Evolutionary conservation across 352 stramenopile species (phyloP), one percentile per base, ranked within the genome.

Genomic region (Pythium folliculosum): DNA sequence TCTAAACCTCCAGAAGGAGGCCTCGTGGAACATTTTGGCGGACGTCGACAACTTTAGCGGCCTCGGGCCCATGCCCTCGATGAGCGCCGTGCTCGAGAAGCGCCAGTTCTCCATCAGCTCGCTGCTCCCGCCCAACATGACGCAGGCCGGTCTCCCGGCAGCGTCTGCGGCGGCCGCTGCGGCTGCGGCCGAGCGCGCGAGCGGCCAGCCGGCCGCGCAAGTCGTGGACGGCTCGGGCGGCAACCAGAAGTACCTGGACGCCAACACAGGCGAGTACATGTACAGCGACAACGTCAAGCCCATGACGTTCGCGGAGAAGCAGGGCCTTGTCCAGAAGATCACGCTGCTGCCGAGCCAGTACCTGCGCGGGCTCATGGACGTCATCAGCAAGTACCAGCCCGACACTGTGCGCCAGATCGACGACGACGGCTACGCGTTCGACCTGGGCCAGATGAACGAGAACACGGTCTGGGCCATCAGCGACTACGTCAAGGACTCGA

Each of bases 331-430:
- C 25, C 84, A 95, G 72, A 92, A 90, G 69, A 95, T 95, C 61
- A 95, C 86, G 62, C 76, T 95, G 77, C 63, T 95, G 35, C 86
- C 86, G 7, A 91, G 83, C 44, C 86, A 95, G 61, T 95, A 95
- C 56, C 65, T 95, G 43, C 84, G 86, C 32, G 86, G 86, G 5
- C 76, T 95, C 30, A 93, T 95, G 78, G 86, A 95, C 60, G 85
- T 95, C 14, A 95, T 95, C 66, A 93, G 82, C 74, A 95, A 95
- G 73, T 95, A 95, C 66, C 86, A 95, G 62, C 84, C 85, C 0
- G 86, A 95, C 63, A 95, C 82, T 1, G 86, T 95, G 48, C 86
- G 86, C 21, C 84, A 95, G 74, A 86, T 95, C 54, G 86, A 95
- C 61, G 86, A 95, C 68, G 86, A 95, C 47, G 84, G 84, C n/a